These are phyloP conservation scores for Daldinia caldariorum DNA, from an alignment of 495 filamentous ascomycete genomes.

Conservation along the genomic window DNA sequence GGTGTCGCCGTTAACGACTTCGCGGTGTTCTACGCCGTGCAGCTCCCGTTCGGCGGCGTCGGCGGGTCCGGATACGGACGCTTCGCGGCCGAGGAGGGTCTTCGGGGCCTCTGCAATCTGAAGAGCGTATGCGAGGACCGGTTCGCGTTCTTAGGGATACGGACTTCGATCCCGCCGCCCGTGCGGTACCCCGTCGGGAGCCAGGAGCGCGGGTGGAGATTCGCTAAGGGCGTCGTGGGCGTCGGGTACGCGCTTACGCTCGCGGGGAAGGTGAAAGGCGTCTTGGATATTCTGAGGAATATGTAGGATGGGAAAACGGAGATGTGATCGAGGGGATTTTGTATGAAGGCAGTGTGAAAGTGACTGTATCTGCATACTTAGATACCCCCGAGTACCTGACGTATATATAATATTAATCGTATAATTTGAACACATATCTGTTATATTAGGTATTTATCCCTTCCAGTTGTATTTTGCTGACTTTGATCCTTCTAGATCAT, in stretches of 20 bases:
- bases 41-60: constrained; percentile 91
- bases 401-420: constrained; percentile 32
- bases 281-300: constrained; percentile 57
- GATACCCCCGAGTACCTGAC: constrained; percentile 27
- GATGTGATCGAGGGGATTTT: background rate
- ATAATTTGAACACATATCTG: background rate
- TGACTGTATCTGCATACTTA: constrained; percentile 16
- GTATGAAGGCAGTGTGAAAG: background rate
- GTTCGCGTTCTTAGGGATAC: constrained; percentile 65
- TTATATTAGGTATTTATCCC: no score
- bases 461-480: no score
- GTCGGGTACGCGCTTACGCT: constrained; percentile 61
- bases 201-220: constrained; percentile 63
- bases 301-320: constrained; percentile 24
- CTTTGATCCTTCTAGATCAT: background rate
- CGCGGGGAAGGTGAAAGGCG: constrained; percentile 50
- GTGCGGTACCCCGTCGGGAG: constrained; percentile 81
- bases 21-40: constrained; percentile 87
- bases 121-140: constrained; percentile 88
- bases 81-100: constrained; percentile 90
- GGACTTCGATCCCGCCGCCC: constrained; percentile 79
- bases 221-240: constrained; percentile 65
- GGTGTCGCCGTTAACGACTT: constrained; percentile 98
- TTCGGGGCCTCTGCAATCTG: constrained; percentile 82
- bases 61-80: constrained; percentile 89